Evolutionary conservation across 805 yeast genomes (phyloP), one percentile per base, ranked within the genome.

Genomic region (Schwanniomyces vanrijiae): DNA sequence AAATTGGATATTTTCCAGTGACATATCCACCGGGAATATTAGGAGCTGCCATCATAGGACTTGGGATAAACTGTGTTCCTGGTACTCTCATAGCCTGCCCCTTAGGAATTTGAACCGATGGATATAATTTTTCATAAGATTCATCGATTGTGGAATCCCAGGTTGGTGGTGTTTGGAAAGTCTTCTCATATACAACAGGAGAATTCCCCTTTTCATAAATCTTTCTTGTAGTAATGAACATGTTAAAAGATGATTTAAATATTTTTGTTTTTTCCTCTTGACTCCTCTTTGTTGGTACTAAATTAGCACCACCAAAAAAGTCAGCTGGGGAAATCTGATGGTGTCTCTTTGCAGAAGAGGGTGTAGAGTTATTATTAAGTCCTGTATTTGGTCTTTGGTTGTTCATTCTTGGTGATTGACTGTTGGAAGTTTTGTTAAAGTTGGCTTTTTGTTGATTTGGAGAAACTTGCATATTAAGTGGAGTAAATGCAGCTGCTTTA

Each of bases 151-250:
- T 81, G 41, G 77, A 68, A 19, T 75, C 73, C 95, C 95, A 88
- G 0, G 91, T 84, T 43, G 95, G 95, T 8, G 88, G 84, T 0
- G 92, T 84, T 35, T 75, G 73, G 62, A 78, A 88, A 5, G 94
- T 83, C 55, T 73, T 81, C 54, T 84, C 90, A 50, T 84, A 71
- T 3, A 55, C 52, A 6, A 64, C 55, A 11, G 67, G 62, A 3
- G 59, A 48, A 1, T 52, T 46, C 16, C 52, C 57, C 26, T 43
- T 60, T 40, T 46, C 58, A 43, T 56, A 59, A 49, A 50, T 63
- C 54, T 50, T 64, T 46, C 75, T 75, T 3, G 81, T 72, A 22
- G 77, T 74, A 14, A 72, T 52, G 50, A 85, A 78, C 53, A 84
- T 66, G 59, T 77, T 82, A 65, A 84, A 84, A 38, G 74, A 63